These are phyloP conservation scores for Kodamaea fungicola DNA, from an alignment of 1,139 yeast genomes.

Conservation along the genomic window DNA sequence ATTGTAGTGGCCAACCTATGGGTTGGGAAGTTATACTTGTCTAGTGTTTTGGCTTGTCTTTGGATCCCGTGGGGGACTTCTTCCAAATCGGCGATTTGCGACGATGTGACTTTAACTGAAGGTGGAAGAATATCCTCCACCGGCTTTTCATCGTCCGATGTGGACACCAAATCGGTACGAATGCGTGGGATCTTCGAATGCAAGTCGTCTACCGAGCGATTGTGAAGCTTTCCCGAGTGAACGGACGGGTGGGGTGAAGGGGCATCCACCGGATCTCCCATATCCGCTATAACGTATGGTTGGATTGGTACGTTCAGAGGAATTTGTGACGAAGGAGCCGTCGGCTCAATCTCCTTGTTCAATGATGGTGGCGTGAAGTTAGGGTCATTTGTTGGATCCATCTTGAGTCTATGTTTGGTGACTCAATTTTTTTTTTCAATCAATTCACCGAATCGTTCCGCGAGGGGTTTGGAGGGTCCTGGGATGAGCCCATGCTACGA, in stretches of 20 bases:
- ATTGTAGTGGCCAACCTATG: slow-evolving; percentile 76
- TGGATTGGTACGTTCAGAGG: slow-evolving; percentile 74
- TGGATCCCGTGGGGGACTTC: slow-evolving; percentile 94
- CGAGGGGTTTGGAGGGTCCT: too few species aligned
- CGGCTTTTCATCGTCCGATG: slow-evolving; percentile 28
- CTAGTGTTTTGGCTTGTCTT: slow-evolving; percentile 73
- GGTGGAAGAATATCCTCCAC: slow-evolving; percentile 32
- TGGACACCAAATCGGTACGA: slow-evolving; percentile 37
- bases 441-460: too few species aligned
- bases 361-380: slow-evolving; percentile 71
- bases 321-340: slow-evolving; percentile 69
- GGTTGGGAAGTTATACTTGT: slow-evolving; percentile 74
- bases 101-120: slow-evolving; percentile 51
- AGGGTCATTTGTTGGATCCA: slow-evolving; percentile 84
- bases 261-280: slow-evolving; percentile 67
- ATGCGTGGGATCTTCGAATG: slow-evolving; percentile 42
- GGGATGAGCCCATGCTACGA: too few species aligned
- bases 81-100: slow-evolving; percentile 87
- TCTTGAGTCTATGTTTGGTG: slow-evolving; percentile 15
- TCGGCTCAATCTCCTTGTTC: slow-evolving; percentile 57
- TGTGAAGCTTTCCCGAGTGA: slow-evolving; percentile 3
- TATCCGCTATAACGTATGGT: slow-evolving; percentile 74
- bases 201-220: slow-evolving; percentile 7
- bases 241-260: slow-evolving; percentile 58
- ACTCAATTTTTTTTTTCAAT: not conserved